A percentile compares a stretch with the other conserved stretches of the same genome.
These are phyloP conservation scores for Phaeomoniella chlamydospora DNA, from an alignment of 2,329 filamentous ascomycete genomes.

Conservation along the genomic window DNA sequence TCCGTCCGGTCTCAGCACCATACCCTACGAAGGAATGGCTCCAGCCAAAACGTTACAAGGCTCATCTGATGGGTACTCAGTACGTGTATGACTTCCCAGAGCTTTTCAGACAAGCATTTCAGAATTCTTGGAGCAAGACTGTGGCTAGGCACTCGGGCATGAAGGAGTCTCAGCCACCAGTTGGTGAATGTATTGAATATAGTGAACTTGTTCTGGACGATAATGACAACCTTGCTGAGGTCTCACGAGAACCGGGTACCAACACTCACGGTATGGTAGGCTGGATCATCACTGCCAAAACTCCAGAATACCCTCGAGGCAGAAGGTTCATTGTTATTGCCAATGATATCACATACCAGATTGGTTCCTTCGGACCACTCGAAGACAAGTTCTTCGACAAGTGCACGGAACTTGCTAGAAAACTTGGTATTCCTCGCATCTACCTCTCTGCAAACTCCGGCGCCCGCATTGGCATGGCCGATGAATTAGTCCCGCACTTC, in stretches of 20 bases:
- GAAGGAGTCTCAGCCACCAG: slow-evolving; percentile 64
- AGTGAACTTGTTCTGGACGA: slow-evolving; percentile 93
- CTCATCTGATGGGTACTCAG: slow-evolving; percentile 96
- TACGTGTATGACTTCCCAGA: slow-evolving; percentile 99
- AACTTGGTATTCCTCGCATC: slow-evolving; percentile 88
- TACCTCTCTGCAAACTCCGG: slow-evolving; percentile 98
- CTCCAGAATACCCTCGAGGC: slow-evolving; percentile 86
- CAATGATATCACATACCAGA: slow-evolving; percentile 99
- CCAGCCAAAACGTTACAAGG: slow-evolving; percentile 98
- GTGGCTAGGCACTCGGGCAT: slow-evolving; percentile 60
- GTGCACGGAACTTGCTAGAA: slow-evolving; percentile 90
- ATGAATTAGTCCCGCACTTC: slow-evolving; percentile 94
- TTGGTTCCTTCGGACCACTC: slow-evolving; percentile 89
- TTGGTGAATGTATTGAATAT: slow-evolving; percentile 86
- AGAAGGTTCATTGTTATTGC: slow-evolving; percentile 90
- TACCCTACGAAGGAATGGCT: slow-evolving; percentile 98
- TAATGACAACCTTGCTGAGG: slow-evolving; percentile 78
- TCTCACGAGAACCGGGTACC: slow-evolving; percentile 85
- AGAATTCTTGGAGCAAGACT: slow-evolving; percentile 79
- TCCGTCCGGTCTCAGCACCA: slow-evolving; percentile 77
- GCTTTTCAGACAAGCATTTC: slow-evolving; percentile 93
- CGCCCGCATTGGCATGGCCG: slow-evolving; percentile 90
- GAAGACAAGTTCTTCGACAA: slow-evolving; percentile 99
- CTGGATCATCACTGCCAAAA: slow-evolving; percentile 89
- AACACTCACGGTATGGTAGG: slow-evolving; percentile 98